Percentiles rank a stretch among this genome's conserved stretches.
These are phyloP conservation scores for Hericium erinaceus DNA, from an alignment of 768 basidiomycete species.

Conservation along the genomic window DNA sequence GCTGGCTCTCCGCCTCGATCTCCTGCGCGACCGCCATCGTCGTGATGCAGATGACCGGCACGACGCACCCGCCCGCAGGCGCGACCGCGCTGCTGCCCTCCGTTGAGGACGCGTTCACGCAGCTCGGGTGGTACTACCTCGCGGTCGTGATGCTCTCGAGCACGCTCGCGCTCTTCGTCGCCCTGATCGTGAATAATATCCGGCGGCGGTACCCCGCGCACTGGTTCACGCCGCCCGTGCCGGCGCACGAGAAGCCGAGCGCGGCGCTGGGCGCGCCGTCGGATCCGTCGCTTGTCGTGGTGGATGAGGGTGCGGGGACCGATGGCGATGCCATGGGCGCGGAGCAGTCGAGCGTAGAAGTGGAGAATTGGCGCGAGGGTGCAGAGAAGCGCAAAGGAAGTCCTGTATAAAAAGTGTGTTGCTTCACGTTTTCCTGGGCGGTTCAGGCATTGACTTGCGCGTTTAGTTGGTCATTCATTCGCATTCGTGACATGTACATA, in stretches of 20 bases:
- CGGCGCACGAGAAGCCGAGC: neutral
- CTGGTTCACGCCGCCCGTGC: conserved; percentile 29
- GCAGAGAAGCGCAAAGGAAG: too few species aligned
- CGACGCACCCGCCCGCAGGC: conserved; percentile 48
- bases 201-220: conserved; percentile 40
- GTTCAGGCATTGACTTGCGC: too few species aligned
- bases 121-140: conserved; percentile 40
- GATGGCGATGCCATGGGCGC: too few species aligned
- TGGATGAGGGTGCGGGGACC: too few species aligned
- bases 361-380: too few species aligned
- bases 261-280: neutral
- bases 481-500: too few species aligned
- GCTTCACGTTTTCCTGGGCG: too few species aligned
- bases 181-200: conserved; percentile 41
- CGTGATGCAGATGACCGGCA: conserved; percentile 43
- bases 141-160: conserved; percentile 43
- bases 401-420: too few species aligned
- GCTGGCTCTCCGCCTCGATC: conserved; percentile 41
- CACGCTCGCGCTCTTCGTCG: conserved; percentile 32
- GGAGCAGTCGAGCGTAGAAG: too few species aligned
- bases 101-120: conserved; percentile 24
- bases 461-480: too few species aligned
- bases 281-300: too few species aligned
- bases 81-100: conserved; percentile 46
- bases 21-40: conserved; percentile 28